Conservation (phyloP, 75 land plant species). For the Cupressus sempervirens region DNA sequence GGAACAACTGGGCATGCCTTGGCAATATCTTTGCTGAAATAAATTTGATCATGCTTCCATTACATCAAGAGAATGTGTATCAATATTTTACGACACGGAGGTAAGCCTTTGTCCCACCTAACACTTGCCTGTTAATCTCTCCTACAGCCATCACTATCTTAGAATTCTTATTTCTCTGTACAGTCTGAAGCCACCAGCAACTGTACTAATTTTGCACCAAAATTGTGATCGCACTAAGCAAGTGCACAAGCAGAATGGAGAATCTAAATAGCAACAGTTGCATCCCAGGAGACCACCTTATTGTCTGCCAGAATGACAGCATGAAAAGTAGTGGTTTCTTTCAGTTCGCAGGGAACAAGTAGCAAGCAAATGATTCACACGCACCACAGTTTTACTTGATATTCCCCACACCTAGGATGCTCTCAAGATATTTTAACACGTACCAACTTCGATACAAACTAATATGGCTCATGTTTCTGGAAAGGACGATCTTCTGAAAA, state of each 20-base stretch:
- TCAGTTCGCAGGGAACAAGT: not conserved
- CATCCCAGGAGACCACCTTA: not conserved
- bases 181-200: not conserved
- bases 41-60: not conserved
- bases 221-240: not conserved
- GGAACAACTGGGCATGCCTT: not conserved
- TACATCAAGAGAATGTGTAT: not conserved
- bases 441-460: not conserved
- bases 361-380: not conserved
- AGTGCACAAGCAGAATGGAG: not conserved
- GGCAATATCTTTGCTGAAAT: not conserved
- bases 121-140: not conserved
- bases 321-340: not conserved
- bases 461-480: conserved; percentile 24
- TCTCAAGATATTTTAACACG: not conserved
- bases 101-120: not conserved
- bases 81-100: not conserved
- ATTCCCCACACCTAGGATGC: not conserved
- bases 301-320: not conserved
- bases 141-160: not conserved
- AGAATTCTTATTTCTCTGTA: not conserved
- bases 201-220: not conserved
- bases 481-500: conserved; percentile 31
- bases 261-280: not conserved
- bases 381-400: not conserved